Base-by-base conservation (phyloP, 192 early-diverging fungal species). In the Thoreauomyces humboldtii region DNA sequence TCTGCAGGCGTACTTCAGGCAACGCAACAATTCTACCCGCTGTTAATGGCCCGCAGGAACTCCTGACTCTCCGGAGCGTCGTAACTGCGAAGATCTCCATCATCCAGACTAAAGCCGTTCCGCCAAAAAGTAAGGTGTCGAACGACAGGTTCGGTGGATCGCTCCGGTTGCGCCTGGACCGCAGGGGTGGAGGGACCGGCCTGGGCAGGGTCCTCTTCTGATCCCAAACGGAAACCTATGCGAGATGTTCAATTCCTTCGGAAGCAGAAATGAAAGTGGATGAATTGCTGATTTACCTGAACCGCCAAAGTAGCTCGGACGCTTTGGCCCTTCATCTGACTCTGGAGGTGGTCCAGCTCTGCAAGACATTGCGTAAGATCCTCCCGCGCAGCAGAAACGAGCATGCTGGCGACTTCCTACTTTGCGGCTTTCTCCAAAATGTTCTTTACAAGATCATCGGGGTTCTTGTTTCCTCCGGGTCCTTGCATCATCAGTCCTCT, bases 101-200 rank as follows among this genome's bases (percentile, higher is more conserved):
- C 92, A 21, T 91, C 95, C 65, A 99, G 80, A 51, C 89, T 94
- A 67, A 98, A 99, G 54, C 96, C 96, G 67, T 96, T 90, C 57
- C 87, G 78, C 92, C 94, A 99, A 64, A 99, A 98, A 12, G 91
- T 97, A 55, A 99, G 78, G 43, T 85, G 76, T 27, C 96, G 83
- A 78, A 87, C 71, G 17, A 57, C 55, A 38, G 36, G 14, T n/a
- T 37, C 55, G 22, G 2, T n/a, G 3, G 36, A 6, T 57, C 6
- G 4, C 21, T 34, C 2, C 35, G 6, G 5, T 37, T 38, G 12
- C 7, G 48, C 46, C 38, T 54, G 47, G 2, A 64, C 62, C 19
- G 36, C 46, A n/a, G 61, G 53, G 11, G 37, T 42, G 2, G 73
- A 65, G 3, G 73, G 52, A 15, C 53, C 45, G 31, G 42, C n/a